Evolutionary conservation across 2,329 filamentous ascomycete genomes (phyloP), one percentile per base, ranked within the genome.

Genomic region (Penicillium sp.): DNA sequence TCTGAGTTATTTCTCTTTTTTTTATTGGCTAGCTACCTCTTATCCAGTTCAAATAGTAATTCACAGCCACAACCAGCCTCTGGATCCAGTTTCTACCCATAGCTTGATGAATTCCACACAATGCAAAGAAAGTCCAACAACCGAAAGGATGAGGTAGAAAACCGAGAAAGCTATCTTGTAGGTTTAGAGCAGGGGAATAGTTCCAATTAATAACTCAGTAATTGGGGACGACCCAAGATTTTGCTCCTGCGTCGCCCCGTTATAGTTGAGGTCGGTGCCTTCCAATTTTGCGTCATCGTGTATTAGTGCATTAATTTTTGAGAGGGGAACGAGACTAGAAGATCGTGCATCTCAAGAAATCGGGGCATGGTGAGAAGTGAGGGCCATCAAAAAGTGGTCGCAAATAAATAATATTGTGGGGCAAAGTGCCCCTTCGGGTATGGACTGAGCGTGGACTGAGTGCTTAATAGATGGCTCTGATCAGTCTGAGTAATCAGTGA

Each of bases 321-420:
- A 23, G 45, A 10, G 34, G 35, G 35, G n/a, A 36, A 46, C 16
- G 19, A 26, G 13, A n/a, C 14, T 44, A 30, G 23, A 23, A 6
- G 32, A 51, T 39, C n/a, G 26, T 4, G 40, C 2, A 45, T 35
- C 40, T 45, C 27, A 40, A 46, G 29, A 56, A 53, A 49, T 30
- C 3, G 27, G n/a, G 16, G 41, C 13, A 42, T 34, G 11, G 29
- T 42, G 29, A 50, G 10, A 48, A 51, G 42, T 44, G 50, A 51
- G 39, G 51, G 41, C 51, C 38, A 60, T 51, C 44, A 53, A 55
- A 53, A 58, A 51, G 38, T 56, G 19, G 38, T 57, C 40, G 43
- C 34, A 42, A 51, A 51, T 56, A 53, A 53, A 55, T 32, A 55
- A 34, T 32, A 58, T 48, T 51, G 39, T 57, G 30, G 55, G 57